Conservation (phyloP, 2,329 filamentous ascomycete genomes). For the Aureobasidium namibiae region DNA sequence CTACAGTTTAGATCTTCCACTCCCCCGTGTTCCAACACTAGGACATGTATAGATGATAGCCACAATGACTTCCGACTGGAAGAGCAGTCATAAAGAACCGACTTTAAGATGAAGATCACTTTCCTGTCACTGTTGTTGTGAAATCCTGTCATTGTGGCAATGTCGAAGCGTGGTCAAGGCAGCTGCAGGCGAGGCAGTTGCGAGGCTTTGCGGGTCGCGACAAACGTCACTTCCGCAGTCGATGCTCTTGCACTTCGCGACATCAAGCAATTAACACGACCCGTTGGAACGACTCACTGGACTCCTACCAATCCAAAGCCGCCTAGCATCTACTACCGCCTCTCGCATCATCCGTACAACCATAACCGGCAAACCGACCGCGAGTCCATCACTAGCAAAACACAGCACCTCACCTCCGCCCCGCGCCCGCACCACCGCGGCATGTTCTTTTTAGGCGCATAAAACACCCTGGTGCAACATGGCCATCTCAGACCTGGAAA, state of each 20-base stretch:
- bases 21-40: neutral
- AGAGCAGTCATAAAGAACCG: neutral
- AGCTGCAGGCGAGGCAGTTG: neutral
- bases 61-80: no score
- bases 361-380: neutral
- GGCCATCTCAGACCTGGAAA: slow-evolving; percentile 50
- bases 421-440: neutral
- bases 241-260: neutral
- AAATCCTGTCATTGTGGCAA: no score
- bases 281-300: neutral
- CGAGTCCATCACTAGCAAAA: neutral
- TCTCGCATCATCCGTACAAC: neutral
- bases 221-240: neutral
- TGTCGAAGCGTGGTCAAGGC: neutral
- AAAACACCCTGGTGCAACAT: neutral
- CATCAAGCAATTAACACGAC: neutral
- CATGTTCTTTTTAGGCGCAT: slow-evolving; percentile 10
- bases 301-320: neutral
- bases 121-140: no score
- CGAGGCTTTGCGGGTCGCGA: neutral
- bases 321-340: neutral
- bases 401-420: neutral
- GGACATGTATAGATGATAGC: no score
- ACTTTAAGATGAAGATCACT: no score
- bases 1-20: neutral